phyloP scores from a whole-genome alignment of 2,329 filamentous ascomycete genomes.

The Podosphaera xanthii region DNA sequence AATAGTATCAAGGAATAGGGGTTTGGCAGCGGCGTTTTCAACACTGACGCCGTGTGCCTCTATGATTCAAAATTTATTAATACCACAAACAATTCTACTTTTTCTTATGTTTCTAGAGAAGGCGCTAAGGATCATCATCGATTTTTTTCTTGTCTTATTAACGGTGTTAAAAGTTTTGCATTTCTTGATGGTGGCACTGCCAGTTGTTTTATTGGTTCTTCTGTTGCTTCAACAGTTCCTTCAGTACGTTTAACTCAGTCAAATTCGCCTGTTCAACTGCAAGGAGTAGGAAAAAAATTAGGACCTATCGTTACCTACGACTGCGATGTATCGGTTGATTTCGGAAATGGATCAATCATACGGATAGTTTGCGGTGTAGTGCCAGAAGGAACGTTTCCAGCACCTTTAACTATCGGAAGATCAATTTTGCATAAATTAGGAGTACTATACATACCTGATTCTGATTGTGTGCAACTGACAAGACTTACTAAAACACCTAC shows the following conservation, averaged over 20 bases:
- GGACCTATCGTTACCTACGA: background rate
- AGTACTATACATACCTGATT: background rate
- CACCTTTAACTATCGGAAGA: constrained; percentile 1
- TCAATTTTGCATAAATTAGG: constrained; percentile 1
- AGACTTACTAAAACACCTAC: background rate
- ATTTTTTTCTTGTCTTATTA: constrained; percentile 1
- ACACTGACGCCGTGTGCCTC: background rate
- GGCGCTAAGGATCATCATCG: background rate
- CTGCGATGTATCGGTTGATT: background rate
- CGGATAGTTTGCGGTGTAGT: background rate
- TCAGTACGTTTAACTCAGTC: background rate
- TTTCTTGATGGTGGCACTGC: background rate
- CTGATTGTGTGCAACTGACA: background rate
- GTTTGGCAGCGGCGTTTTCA: background rate
- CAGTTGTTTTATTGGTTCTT: background rate
- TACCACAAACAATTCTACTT: background rate
- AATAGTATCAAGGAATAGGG: background rate
- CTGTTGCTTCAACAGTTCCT: background rate
- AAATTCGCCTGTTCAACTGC: background rate
- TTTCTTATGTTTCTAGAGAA: background rate
- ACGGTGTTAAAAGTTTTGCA: background rate
- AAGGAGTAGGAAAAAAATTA: background rate
- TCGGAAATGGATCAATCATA: background rate
- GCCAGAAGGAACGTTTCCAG: constrained; percentile 1
- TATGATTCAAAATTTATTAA: background rate